Evolutionary conservation across 164 flowering plant genomes (phyloP), one percentile per base, ranked within the genome.

Genomic region (Chloranthus sessilifolius): DNA sequence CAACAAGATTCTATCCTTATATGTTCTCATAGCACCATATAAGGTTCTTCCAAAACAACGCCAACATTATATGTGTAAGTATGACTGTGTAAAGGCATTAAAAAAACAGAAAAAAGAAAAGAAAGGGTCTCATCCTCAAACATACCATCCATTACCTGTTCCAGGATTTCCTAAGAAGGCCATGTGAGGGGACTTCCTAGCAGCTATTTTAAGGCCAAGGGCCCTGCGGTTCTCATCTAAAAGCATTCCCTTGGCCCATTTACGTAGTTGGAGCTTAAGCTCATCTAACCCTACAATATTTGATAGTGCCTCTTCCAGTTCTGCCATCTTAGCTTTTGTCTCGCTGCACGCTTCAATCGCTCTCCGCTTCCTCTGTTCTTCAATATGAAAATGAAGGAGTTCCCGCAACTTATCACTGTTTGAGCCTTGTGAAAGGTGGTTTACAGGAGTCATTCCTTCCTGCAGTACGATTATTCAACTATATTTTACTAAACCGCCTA

Each of bases 181-280:
- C 99, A 89, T 94, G 59, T 94, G 99, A 56, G 99, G 97, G 34
- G 88, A 81, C 53, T 67, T 80, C 55, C 97, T 69, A 14, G 75
- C 55, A 46, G 88, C 89, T 49, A 94, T 81, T 70, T 77, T 79
- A 9, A 89, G 77, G 35, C 97, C 99, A 45, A 94, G 84, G 39
- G 97, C 85, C 53, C 81, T 76, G 22, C 97, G 96, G 70, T 82
- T 87, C 79, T 94, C 97, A 71, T 94, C 99, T 64, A 94, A 70
- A 54, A 94, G 88, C 97, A 94, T 89, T 39, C 99, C 99, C 66
- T 80, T 94, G 35, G 97, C 99, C 99, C 99, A 94, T 69, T 83
- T 94, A 43, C 80, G 67, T 8, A 94, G 76, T 51, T 94, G 99
- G 51, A 68, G 44, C 63, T 89, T 94, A 50, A 94, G 79, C 7